phyloP scores from a whole-genome alignment of 2,329 filamentous ascomycete genomes.

The Chalara sp. region DNA sequence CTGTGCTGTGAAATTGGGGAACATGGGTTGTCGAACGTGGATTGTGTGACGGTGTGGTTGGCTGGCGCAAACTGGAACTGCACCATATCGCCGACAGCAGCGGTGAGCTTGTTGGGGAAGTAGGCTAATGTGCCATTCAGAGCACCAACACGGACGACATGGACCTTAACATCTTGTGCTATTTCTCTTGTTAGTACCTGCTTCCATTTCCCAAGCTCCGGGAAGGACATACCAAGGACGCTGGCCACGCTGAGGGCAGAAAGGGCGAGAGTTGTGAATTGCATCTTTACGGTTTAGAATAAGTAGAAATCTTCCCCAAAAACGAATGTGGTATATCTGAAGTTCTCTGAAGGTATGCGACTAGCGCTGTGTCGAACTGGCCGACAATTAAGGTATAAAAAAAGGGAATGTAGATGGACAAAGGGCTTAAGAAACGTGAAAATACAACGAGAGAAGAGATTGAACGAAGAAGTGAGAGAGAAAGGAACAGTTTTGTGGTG shows the following conservation, averaged over 20 bases:
- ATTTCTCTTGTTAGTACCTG: not conserved
- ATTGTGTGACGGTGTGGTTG: conserved; percentile 78
- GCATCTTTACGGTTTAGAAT: conserved; percentile 22
- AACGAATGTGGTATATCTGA: conserved; percentile 12
- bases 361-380: conserved; percentile 28
- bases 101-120: conserved; percentile 59
- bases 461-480: conserved; percentile 4
- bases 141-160: conserved; percentile 59
- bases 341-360: conserved; percentile 12
- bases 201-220: not conserved
- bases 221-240: conserved; percentile 21
- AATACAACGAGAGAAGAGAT: not conserved
- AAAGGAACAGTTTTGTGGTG: conserved; percentile 9
- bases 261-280: conserved; percentile 23
- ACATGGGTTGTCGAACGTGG: conserved; percentile 66
- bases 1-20: conserved; percentile 45
- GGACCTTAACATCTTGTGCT: conserved; percentile 33
- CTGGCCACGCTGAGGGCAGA: conserved; percentile 23
- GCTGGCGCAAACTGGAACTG: conserved; percentile 60
- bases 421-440: not conserved
- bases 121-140: conserved; percentile 45
- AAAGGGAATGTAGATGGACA: conserved; percentile 6
- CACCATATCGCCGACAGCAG: conserved; percentile 54
- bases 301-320: conserved; percentile 12
- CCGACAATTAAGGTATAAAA: conserved; percentile 23